These are phyloP conservation scores for Hordeum pubiflorum DNA, from an alignment of 202 grass and related monocot genomes.

Conservation along the genomic window DNA sequence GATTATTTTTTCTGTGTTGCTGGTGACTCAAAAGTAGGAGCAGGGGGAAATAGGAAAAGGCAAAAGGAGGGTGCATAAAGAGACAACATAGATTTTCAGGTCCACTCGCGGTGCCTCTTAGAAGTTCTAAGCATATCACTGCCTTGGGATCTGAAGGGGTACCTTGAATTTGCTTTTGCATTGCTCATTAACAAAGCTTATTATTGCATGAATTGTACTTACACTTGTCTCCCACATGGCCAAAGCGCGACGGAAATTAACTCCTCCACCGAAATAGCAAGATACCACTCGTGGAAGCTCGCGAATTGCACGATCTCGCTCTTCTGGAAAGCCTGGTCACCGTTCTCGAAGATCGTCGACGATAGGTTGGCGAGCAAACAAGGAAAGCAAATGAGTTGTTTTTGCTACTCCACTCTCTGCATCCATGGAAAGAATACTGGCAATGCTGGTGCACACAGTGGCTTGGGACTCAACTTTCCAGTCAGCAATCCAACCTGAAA, in stretches of 20 bases:
- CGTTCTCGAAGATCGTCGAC: not conserved
- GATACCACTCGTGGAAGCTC: not conserved
- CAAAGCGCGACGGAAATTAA: not conserved
- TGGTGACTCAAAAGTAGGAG: conserved; percentile 32
- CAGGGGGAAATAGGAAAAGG: not conserved
- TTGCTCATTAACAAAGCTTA: not conserved
- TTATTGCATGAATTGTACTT: conserved; percentile 1
- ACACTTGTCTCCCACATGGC: conserved; percentile 28
- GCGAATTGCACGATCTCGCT: not conserved
- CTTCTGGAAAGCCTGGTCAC: not conserved
- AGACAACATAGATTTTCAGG: conserved; percentile 5
- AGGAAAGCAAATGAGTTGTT: not conserved
- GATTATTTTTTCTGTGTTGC: not conserved
- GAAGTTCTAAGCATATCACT: not conserved
- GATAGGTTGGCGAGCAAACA: not conserved
- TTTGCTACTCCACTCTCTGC: not conserved
- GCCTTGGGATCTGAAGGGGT: not conserved
- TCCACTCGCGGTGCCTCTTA: not conserved
- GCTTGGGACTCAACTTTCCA: not conserved
- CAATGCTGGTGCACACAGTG: not conserved
- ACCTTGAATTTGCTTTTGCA: not conserved
- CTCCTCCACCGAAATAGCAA: not conserved
- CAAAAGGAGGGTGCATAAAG: not conserved
- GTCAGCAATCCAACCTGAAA: conserved; percentile 20
- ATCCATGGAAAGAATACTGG: not conserved